Evolutionary conservation across 75 land plant genomes (phyloP).

Genomic region (Isoetes taiwanensis): DNA sequence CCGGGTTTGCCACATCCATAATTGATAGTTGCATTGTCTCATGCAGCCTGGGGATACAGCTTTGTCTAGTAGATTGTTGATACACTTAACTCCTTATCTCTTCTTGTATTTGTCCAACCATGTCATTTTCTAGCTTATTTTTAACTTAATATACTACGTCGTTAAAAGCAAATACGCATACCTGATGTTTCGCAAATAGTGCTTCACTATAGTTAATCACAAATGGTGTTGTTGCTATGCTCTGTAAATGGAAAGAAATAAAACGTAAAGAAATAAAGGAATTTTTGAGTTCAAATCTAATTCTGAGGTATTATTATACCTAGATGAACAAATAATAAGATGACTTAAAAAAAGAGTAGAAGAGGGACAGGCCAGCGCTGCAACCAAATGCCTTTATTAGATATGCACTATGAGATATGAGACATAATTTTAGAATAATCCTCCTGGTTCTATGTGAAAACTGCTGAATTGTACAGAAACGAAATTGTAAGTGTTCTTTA

Average conservation of each 20-base stretch:
- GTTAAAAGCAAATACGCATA: too few relatives aligned
- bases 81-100: background rate
- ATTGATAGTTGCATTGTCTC: too few relatives aligned
- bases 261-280: background rate
- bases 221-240: conserved; percentile 77
- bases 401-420: background rate
- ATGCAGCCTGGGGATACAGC: too few relatives aligned
- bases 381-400: background rate
- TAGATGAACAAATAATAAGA: background rate
- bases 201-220: conserved; percentile 90
- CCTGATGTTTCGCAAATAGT: conserved; percentile 84
- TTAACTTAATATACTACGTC: too few relatives aligned
- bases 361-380: background rate
- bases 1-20: too few relatives aligned
- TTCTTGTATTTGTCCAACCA: conserved; percentile 11
- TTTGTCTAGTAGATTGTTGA: too few relatives aligned
- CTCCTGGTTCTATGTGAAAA: conserved; percentile 81
- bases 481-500: conserved; percentile 52
- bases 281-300: background rate
- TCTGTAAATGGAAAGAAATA: conserved; percentile 26
- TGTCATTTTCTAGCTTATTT: too few relatives aligned
- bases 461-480: conserved; percentile 75
- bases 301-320: too few relatives aligned
- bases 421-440: conserved; percentile 77
- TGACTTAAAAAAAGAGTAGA: background rate